phyloP scores from a whole-genome alignment of 805 yeast species.

The Phaffomyces thermotolerans region DNA sequence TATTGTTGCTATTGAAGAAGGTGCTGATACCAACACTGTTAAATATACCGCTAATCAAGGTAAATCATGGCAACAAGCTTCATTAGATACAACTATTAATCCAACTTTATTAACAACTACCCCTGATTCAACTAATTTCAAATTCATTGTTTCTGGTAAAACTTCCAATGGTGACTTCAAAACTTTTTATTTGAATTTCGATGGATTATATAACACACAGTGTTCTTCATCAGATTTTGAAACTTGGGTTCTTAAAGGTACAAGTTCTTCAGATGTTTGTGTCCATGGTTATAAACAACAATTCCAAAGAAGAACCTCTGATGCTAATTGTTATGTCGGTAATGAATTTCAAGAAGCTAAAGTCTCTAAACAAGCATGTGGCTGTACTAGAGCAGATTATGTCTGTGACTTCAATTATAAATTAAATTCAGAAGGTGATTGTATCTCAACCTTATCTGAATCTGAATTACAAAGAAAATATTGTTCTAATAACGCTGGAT shows the following conservation, averaged over 20 bases:
- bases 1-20: conserved; percentile 50
- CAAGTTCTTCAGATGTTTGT: conserved; percentile 36
- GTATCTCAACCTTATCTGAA: conserved; percentile 31
- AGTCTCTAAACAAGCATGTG: conserved; percentile 47
- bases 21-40: conserved; percentile 28
- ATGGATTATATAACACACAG: conserved; percentile 41
- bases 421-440: conserved; percentile 32
- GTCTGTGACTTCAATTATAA: conserved; percentile 59
- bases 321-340: conserved; percentile 49
- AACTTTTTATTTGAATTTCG: conserved; percentile 42
- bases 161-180: conserved; percentile 15
- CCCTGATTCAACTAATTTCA: conserved; percentile 61
- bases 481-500: conserved; percentile 24
- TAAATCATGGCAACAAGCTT: conserved; percentile 45
- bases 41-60: conserved; percentile 72
- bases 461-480: conserved; percentile 18
- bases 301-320: conserved; percentile 55
- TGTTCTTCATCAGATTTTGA: conserved; percentile 51
- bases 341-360: conserved; percentile 30
- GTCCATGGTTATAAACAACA: conserved; percentile 62
- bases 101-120: conserved; percentile 47
- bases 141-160: conserved; percentile 46
- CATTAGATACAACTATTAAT: conserved; percentile 36
- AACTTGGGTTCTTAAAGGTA: conserved; percentile 46
- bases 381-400: conserved; percentile 57